phyloP scores from a whole-genome alignment of 148 eudicot species.

The Pharnaceum exiguum region DNA sequence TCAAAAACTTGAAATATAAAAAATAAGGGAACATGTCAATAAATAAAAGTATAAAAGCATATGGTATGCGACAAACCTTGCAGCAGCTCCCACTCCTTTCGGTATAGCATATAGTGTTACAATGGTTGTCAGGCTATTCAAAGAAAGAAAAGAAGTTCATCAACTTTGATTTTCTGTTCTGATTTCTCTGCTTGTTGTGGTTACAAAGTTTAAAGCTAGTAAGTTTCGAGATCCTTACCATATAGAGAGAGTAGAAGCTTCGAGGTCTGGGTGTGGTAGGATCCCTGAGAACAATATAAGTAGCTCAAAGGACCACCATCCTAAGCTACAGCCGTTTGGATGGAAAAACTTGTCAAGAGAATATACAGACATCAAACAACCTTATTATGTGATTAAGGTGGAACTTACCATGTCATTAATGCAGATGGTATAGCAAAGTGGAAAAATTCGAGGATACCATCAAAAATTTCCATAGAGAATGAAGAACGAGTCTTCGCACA shows the following conservation, averaged over 20 bases:
- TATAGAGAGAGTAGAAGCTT: conserved; percentile 71
- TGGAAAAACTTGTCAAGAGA: neutral
- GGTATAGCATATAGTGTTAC: conserved; percentile 73
- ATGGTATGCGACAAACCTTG: conserved; percentile 35
- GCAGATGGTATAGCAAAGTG: conserved; percentile 83
- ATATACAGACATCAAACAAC: too few relatives aligned
- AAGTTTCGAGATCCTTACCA: conserved; percentile 33
- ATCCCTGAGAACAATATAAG: conserved; percentile 75
- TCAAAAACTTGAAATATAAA: neutral
- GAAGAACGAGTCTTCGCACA: conserved; percentile 64
- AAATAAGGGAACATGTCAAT: neutral
- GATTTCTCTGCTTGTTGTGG: neutral
- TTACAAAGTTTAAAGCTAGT: neutral
- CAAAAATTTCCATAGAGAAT: conserved; percentile 57
- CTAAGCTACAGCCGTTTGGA: conserved; percentile 41
- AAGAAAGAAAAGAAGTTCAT: neutral
- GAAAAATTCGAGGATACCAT: conserved; percentile 64
- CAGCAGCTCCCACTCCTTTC: conserved; percentile 68
- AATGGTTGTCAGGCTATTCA: conserved; percentile 51
- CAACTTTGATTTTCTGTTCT: neutral
- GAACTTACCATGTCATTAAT: conserved; percentile 65
- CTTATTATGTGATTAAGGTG: too few relatives aligned
- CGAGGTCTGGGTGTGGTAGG: conserved; percentile 75
- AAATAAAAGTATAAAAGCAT: too few relatives aligned
- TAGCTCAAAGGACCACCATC: conserved; percentile 91